Evolutionary conservation across 352 stramenopile genomes (phyloP).

Genomic region (Labyrinthula sp.): DNA sequence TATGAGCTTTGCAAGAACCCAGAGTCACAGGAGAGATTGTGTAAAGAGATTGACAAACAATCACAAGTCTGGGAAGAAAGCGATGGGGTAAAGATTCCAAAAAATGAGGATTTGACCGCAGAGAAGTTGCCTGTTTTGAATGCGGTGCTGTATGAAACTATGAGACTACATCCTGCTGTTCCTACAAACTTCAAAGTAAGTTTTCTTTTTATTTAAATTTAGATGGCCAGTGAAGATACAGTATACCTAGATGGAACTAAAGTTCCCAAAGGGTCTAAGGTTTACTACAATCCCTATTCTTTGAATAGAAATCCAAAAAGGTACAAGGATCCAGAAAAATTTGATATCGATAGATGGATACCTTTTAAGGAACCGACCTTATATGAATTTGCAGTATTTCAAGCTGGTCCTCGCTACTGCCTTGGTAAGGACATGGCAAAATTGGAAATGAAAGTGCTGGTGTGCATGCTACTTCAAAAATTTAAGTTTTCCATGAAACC

Average conservation of each 20-base stretch:
- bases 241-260: constrained; percentile 18
- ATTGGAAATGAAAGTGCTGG: constrained; percentile 26
- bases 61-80: constrained; percentile 6
- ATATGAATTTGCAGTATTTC: constrained; percentile 28
- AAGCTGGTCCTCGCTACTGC: constrained; percentile 19
- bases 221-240: constrained; percentile 4
- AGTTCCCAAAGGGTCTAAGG: constrained; percentile 1
- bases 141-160: constrained; percentile 19
- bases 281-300: constrained; percentile 3
- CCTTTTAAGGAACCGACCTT: constrained; percentile 16
- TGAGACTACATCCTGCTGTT: constrained; percentile 18
- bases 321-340: constrained; percentile 4
- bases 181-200: constrained; percentile 11
- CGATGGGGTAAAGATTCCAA: neutral
- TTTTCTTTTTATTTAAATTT: too few species aligned
- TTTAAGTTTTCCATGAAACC: constrained; percentile 15
- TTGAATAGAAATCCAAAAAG: constrained; percentile 6
- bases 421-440: constrained; percentile 27
- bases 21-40: constrained; percentile 14
- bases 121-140: constrained; percentile 13
- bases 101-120: constrained; percentile 4
- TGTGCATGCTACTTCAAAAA: constrained; percentile 23
- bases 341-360: constrained; percentile 20
- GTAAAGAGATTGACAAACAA: constrained; percentile 3
- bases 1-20: constrained; percentile 16